Percentiles rank a stretch among this genome's conserved stretches.
Conservation (phyloP, 2,329 filamentous ascomycete genomes). For the Neopestalotiopsis sp. region DNA sequence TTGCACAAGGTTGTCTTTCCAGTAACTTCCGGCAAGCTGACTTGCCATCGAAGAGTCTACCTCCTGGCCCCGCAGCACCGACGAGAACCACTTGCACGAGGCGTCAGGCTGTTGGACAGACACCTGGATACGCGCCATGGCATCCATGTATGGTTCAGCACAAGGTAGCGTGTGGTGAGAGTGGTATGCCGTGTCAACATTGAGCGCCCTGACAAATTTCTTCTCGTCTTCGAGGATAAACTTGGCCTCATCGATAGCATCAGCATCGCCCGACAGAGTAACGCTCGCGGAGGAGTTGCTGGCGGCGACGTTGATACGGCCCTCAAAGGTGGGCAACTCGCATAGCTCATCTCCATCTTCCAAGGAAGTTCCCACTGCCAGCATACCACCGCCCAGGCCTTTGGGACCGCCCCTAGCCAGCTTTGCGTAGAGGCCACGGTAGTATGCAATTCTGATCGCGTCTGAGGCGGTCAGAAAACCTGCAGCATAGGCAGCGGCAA, state of each 20-base stretch:
- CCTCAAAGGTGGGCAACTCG: constrained; percentile 26
- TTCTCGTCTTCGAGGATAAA: constrained; percentile 21
- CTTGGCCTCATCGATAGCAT: constrained; percentile 28
- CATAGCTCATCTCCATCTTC: constrained; percentile 34
- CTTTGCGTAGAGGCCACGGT: constrained; percentile 21
- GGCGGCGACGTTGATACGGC: constrained; percentile 31
- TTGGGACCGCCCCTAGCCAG: constrained; percentile 1
- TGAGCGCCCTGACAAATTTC: constrained; percentile 33
- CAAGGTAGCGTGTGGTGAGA: constrained; percentile 39
- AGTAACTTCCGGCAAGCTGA: neutral
- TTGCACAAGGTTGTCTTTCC: neutral
- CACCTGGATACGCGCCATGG: too few relatives aligned
- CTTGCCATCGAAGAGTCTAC: too few relatives aligned
- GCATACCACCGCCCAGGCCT: constrained; percentile 35
- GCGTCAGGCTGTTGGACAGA: too few relatives aligned
- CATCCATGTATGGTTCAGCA: constrained; percentile 16
- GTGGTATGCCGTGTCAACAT: constrained; percentile 44
- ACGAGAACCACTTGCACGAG: too few relatives aligned
- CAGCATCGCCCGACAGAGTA: constrained; percentile 35
- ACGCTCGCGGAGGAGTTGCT: constrained; percentile 35
- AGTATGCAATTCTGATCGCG: constrained; percentile 37
- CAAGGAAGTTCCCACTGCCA: constrained; percentile 41
- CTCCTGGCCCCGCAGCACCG: too few relatives aligned
- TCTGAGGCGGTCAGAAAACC: constrained; percentile 39
- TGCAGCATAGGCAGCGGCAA: constrained; percentile 47